phyloP scores from a whole-genome alignment of 2,329 filamentous ascomycete species.

The Aspergillus oerlinghausenensis region DNA sequence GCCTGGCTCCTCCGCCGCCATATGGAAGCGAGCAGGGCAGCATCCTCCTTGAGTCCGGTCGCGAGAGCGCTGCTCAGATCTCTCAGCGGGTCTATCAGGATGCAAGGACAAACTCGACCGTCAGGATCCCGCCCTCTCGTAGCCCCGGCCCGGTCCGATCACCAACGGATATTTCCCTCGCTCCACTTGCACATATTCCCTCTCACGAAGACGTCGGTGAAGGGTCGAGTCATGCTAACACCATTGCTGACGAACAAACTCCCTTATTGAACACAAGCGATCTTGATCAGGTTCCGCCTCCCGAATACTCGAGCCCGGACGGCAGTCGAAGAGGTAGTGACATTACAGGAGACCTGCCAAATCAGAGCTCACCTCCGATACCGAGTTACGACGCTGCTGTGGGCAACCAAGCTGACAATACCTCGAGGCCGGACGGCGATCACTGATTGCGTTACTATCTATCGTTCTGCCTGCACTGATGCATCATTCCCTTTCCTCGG shows the following conservation, averaged over 20 bases:
- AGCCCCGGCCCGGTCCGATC: slow-evolving; percentile 86
- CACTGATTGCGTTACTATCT: background rate
- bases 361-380: slow-evolving; percentile 62
- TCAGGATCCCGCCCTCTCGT: slow-evolving; percentile 66
- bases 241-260: slow-evolving; percentile 20
- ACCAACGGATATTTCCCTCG: slow-evolving; percentile 92
- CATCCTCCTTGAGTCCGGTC: slow-evolving; percentile 84
- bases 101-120: slow-evolving; percentile 71
- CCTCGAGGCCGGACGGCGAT: background rate
- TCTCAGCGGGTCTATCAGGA: slow-evolving; percentile 44
- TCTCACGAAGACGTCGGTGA: slow-evolving; percentile 66
- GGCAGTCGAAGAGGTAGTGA: slow-evolving; percentile 54
- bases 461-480: background rate
- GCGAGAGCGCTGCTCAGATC: slow-evolving; percentile 46
- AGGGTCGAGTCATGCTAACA: slow-evolving; percentile 55
- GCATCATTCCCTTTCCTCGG: slow-evolving; percentile 1
- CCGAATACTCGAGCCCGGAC: slow-evolving; percentile 53
- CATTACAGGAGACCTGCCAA: slow-evolving; percentile 52
- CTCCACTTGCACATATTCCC: slow-evolving; percentile 71
- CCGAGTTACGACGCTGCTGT: slow-evolving; percentile 79
- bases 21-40: slow-evolving; percentile 97
- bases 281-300: slow-evolving; percentile 29
- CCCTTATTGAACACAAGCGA: slow-evolving; percentile 26
- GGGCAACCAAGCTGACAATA: slow-evolving; percentile 24
- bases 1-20: slow-evolving; percentile 87